A percentile compares a stretch with the other conserved stretches of the same genome.
phyloP scores from a whole-genome alignment of 1,284 basidiomycete genomes.

The Rhodotorula sp. region DNA sequence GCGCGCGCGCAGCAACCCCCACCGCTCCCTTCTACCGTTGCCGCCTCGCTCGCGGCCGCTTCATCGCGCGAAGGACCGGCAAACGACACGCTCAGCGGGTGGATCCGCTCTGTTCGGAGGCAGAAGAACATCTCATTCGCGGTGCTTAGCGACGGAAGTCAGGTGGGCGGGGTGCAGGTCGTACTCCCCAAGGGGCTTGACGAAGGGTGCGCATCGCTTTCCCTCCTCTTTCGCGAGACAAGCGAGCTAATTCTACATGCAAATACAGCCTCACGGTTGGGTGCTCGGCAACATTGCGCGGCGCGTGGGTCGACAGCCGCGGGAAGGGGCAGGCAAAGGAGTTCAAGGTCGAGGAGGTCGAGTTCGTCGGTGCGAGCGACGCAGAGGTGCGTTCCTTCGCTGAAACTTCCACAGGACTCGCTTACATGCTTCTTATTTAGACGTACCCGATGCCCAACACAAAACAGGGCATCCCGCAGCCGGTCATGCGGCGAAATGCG shows the following conservation, averaged over 20 bases:
- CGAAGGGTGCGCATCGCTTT: constrained; percentile 44
- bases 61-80: neutral
- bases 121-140: constrained; percentile 86
- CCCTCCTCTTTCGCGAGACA: neutral
- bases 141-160: constrained; percentile 78
- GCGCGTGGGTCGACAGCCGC: constrained; percentile 65
- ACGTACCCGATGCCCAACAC: constrained; percentile 41
- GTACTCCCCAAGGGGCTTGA: constrained; percentile 61
- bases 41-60: constrained; percentile 1
- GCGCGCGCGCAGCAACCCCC: neutral
- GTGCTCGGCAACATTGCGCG: constrained; percentile 49
- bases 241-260: constrained; percentile 49
- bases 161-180: constrained; percentile 68
- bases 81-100: constrained; percentile 59
- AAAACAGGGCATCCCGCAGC: constrained; percentile 54
- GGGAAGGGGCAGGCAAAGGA: constrained; percentile 72
- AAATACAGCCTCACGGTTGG: constrained; percentile 38
- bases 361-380: constrained; percentile 76
- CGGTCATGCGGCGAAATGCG: constrained; percentile 76
- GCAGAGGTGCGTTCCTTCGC: constrained; percentile 67
- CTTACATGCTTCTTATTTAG: neutral
- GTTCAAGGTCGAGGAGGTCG: constrained; percentile 66
- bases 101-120: constrained; percentile 77
- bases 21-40: constrained; percentile 5
- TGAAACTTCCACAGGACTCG: neutral